Evolutionary conservation across 768 basidiomycete genomes (phyloP), one percentile per base, ranked within the genome.

Genomic region (Suillus placidus): DNA sequence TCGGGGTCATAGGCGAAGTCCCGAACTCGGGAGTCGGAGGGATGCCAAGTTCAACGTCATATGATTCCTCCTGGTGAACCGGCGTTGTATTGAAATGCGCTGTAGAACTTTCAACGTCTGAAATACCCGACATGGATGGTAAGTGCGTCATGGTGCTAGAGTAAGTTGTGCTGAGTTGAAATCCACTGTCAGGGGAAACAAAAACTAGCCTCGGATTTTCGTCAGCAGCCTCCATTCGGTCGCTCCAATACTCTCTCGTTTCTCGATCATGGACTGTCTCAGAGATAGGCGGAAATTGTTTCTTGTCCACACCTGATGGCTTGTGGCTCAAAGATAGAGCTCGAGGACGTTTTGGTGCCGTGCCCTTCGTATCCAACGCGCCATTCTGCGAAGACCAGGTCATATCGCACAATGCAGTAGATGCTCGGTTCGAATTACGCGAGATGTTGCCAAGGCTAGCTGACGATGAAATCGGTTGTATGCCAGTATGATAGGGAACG

Each of bases 1-100:
- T 83, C 10, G 85, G 85, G 3, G 83, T 87, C 57, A 83, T 76
- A 38, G 84, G 84, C 20, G 83, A 85, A 69, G 77, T 72, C 23
- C 77, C 85, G 37, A 85, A 76, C 37, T 79, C 80, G 8, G 83
- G 84, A 34, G 81, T 86, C 14, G 72, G 73, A 16, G 80, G 78
- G 60, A 83, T 72, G 61, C 75, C 56, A 45, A 61, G 32, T 62
- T 68, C 82, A 14, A 83, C 63, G 60, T 82, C 26, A 20, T 60
- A 42, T 6, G 23, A 30, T 32, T 32, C 58, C 18, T 42, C 58
- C 84, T 61, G 81, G 80, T 49, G 64, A 72, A 23, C 76, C 74
- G 38, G 71, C 73, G 52, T 70, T 74, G 55, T 71, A 66, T 56
- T 40, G 67, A 13, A 64, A 63, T 66, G 61, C 32, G 34, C 65